Conservation (phyloP, 306 rosid genomes). For the Canavalia gladiata region DNA sequence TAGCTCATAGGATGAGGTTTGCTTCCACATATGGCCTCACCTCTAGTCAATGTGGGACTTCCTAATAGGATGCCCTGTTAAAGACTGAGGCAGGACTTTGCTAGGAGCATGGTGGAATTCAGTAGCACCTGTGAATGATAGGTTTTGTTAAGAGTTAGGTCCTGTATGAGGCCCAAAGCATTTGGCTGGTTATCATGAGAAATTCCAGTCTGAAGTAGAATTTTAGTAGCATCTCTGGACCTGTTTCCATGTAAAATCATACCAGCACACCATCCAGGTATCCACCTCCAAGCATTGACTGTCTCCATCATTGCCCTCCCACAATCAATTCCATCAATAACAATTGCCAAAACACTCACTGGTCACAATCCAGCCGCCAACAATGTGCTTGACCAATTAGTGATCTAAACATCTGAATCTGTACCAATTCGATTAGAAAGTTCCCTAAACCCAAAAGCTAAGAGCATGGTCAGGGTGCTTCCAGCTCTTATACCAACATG, state of each 20-base stretch:
- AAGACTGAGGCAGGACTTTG: constrained; percentile 53
- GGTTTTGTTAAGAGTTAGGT: constrained; percentile 66
- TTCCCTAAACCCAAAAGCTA: no score
- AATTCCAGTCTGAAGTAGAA: constrained; percentile 87
- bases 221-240: constrained; percentile 81
- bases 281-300: constrained; percentile 83
- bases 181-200: constrained; percentile 70
- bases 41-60: no score
- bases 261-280: constrained; percentile 79
- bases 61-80: constrained; percentile 58
- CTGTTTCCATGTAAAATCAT: constrained; percentile 89
- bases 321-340: no score
- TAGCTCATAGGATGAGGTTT: no score
- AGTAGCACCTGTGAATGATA: constrained; percentile 56
- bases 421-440: no score
- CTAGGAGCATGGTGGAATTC: constrained; percentile 60
- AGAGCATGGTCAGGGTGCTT: no score
- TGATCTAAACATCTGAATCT: no score
- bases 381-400: no score
- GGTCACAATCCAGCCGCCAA: no score
- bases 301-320: constrained; percentile 90
- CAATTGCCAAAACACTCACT: no score
- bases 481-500: no score
- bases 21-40: no score
- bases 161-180: constrained; percentile 86